Evolutionary conservation across 2,329 filamentous ascomycete species (phyloP).

Genomic region (Colletotrichum graminicola): DNA sequence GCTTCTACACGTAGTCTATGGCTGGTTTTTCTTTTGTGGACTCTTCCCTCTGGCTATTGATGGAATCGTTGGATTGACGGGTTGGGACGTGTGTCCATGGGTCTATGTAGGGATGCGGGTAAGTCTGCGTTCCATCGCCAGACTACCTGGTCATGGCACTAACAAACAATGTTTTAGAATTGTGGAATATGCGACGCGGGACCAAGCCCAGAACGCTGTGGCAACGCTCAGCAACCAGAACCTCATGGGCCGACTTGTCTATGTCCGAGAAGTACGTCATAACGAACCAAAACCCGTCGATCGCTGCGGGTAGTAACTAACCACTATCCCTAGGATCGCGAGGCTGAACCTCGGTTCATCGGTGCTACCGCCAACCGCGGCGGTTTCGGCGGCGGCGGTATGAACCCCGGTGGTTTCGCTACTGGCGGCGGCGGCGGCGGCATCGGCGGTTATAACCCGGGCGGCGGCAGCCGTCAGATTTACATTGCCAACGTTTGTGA

Average conservation of each 20-base stretch:
- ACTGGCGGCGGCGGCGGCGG: conserved; percentile 67
- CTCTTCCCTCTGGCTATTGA: conserved; percentile 72
- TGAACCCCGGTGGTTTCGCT: conserved; percentile 61
- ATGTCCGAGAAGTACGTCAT: conserved; percentile 88
- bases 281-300: background rate
- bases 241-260: conserved; percentile 97
- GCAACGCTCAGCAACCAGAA: conserved; percentile 99
- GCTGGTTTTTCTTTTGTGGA: conserved; percentile 83
- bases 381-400: conserved; percentile 70
- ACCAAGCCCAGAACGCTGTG: conserved; percentile 98
- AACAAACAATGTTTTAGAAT: conserved; percentile 71
- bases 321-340: conserved; percentile 78
- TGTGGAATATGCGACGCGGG: conserved; percentile 99
- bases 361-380: conserved; percentile 75
- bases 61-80: conserved; percentile 99
- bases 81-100: conserved; percentile 89
- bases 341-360: conserved; percentile 96
- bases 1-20: conserved; percentile 89
- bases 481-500: conserved; percentile 97
- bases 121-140: conserved; percentile 60
- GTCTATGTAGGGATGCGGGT: conserved; percentile 99
- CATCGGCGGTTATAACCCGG: conserved; percentile 61
- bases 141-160: conserved; percentile 45
- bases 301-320: conserved; percentile 5
- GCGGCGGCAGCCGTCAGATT: conserved; percentile 83